A percentile compares a stretch with the other conserved stretches of the same genome.
Evolutionary conservation across 148 eudicot species (phyloP).

Genomic region (Arctostaphylos glauca): DNA sequence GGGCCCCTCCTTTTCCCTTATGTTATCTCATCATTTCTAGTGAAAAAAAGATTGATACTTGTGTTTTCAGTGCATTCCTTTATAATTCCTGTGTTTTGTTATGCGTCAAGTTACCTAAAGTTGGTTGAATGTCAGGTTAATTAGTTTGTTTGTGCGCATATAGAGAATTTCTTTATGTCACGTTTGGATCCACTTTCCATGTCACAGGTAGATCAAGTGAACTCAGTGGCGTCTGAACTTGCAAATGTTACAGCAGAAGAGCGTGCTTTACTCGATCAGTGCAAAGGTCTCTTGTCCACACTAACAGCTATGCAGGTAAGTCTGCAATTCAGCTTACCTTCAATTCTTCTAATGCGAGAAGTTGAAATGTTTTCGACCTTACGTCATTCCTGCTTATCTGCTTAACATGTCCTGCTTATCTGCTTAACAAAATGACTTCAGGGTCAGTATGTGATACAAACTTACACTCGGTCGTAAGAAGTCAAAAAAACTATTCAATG

Average conservation of each 20-base stretch:
- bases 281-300: conserved; percentile 53
- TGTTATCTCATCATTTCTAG: not conserved
- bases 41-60: not conserved
- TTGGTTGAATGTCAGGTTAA: not conserved
- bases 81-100: not conserved
- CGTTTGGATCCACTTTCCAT: not conserved
- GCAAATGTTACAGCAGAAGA: conserved; percentile 41
- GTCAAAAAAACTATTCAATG: not conserved
- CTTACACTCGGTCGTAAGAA: not conserved
- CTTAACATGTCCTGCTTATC: not conserved
- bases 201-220: conserved; percentile 60
- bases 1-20: not conserved
- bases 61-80: not conserved
- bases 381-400: not conserved
- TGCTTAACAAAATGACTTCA: not conserved
- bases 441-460: not conserved
- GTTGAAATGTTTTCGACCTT: not conserved
- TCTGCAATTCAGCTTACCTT: not conserved
- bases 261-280: conserved; percentile 41
- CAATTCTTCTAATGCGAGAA: not conserved
- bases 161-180: not conserved
- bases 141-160: not conserved
- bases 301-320: conserved; percentile 65
- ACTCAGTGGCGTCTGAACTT: conserved; percentile 48
- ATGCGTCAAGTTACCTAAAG: not conserved